Evolutionary conservation across 192 early-diverging fungal species (phyloP), one percentile per base, ranked within the genome.

Genomic region (Coemansia sp.): DNA sequence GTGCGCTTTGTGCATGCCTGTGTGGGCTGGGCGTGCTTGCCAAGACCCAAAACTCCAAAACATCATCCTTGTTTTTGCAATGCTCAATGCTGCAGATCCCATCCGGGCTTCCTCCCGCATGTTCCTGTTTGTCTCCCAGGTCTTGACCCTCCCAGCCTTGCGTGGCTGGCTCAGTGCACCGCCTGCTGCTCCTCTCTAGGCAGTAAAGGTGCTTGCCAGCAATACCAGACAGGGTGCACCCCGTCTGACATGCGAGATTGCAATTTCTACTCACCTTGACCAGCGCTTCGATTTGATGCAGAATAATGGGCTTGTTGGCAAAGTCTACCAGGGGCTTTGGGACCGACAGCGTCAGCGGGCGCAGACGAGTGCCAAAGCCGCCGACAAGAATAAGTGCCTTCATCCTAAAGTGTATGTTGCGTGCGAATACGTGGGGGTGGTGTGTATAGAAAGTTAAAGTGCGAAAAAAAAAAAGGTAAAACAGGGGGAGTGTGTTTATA

Each of bases 321-420:
- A 99, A 99, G 80, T 99, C 95, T n/a, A 99, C 95, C 44, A 99
- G 83, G 42, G 97, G 97, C 81, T 99, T 99, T 54, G 97, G 97
- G 40, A 93, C 81, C 40, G 95, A 88, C 53, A 99, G 82, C 14
- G 97, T 99, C 49, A 99, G 84, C 40, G 97, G 97, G 32, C 97
- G 87, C 66, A 99, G 87, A 71, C 97, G 90, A 44, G 97, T 99
- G 64, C 97, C 97, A 74, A 95, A 99, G 48, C 97, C 88, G 69
- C 88, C 88, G 62, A 90, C 88, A 43, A 90, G 88, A 81, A 90
- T 87, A 74, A 90, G 83, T 51, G 88, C 88, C 69, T 90, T 90
- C 88, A 90, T 90, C 46, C 62, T 28, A 40, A 47, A n/a, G 54
- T 58, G 39, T 53, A 53, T 17, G 47, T 5, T 50, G 48, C 17